These are phyloP conservation scores for Ascochyta koolunga DNA, from an alignment of 2,329 filamentous ascomycete genomes.

Conservation along the genomic window DNA sequence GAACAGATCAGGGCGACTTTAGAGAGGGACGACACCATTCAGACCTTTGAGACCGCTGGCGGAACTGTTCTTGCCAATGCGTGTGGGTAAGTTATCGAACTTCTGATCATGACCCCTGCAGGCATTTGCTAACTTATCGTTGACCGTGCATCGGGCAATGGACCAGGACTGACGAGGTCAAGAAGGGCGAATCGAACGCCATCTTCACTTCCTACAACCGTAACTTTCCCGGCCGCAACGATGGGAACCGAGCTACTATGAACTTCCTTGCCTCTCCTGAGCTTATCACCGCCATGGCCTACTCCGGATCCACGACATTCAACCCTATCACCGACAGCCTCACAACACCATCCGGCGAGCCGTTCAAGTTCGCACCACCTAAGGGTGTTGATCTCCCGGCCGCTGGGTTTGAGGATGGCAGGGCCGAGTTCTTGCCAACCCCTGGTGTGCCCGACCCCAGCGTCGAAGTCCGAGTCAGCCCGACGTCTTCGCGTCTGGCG, in stretches of 20 bases:
- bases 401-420: slow-evolving; percentile 81
- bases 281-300: slow-evolving; percentile 94
- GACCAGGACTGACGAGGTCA: slow-evolving; percentile 85
- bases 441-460: slow-evolving; percentile 73
- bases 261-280: slow-evolving; percentile 98
- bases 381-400: slow-evolving; percentile 65
- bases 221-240: slow-evolving; percentile 96
- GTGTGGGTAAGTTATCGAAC: slow-evolving; percentile 60
- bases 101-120: not conserved
- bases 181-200: slow-evolving; percentile 87
- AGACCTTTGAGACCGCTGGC: slow-evolving; percentile 84
- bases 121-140: slow-evolving; percentile 16
- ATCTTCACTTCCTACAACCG: slow-evolving; percentile 98
- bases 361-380: slow-evolving; percentile 85
- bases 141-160: slow-evolving; percentile 91
- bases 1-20: slow-evolving; percentile 96
- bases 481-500: slow-evolving; percentile 87
- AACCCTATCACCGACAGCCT: slow-evolving; percentile 92
- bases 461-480: slow-evolving; percentile 77
- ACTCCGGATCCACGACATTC: slow-evolving; percentile 90
- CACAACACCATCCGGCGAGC: slow-evolving; percentile 75
- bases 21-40: slow-evolving; percentile 83
- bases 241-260: slow-evolving; percentile 96
- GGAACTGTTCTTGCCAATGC: slow-evolving; percentile 92
- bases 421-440: slow-evolving; percentile 74